Evolutionary conservation across 768 basidiomycete genomes (phyloP), one percentile per base, ranked within the genome.

Genomic region (Tricholoma matsutake): DNA sequence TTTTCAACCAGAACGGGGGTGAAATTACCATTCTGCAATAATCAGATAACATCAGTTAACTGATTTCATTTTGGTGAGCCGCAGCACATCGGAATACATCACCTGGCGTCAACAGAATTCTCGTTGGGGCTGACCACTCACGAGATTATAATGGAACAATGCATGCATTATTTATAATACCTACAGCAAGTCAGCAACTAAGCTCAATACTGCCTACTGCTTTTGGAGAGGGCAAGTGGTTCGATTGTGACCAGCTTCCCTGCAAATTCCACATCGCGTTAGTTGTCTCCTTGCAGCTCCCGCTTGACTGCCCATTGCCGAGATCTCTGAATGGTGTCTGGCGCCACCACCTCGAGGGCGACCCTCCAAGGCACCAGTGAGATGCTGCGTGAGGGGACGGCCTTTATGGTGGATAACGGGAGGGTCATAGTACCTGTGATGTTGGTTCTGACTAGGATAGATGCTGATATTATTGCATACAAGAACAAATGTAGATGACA

Each of bases 331-430:
- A 25, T 25, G 22, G 57, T 6, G 35, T 13, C 29, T 10, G 28
- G 54, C 57, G 18, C 68, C 60, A 41, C 59, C 63, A 54, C 65
- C 61, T 35, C 20, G 28, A 49, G 63, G 55, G 22, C 54, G 60
- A 53, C 68, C 65, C 49, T 71, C 65, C 2, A 54, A 28, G 6
- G 63, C 49, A 9, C 63, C 59, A 6, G 68, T 68, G 1, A 71
- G 11, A 4, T 63, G 32, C 32, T 58, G 37, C 16, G 47, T 63
- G 11, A 60, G 60, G 2, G 68, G 68, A 3, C 63, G 54, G 9
- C 69, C 69, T 56, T 68, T 71, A 20, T 56, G 65, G 14, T 35
- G 35, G 9, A 62, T 57, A 3, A 51, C 16, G 1, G 61, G 62
- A 6, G 68, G 69, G 39, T 71, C 69, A 1, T 63, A 49, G 4